Base-by-base conservation (phyloP, 1,284 basidiomycete genomes). In the Rhodotorula glutinis region DNA sequence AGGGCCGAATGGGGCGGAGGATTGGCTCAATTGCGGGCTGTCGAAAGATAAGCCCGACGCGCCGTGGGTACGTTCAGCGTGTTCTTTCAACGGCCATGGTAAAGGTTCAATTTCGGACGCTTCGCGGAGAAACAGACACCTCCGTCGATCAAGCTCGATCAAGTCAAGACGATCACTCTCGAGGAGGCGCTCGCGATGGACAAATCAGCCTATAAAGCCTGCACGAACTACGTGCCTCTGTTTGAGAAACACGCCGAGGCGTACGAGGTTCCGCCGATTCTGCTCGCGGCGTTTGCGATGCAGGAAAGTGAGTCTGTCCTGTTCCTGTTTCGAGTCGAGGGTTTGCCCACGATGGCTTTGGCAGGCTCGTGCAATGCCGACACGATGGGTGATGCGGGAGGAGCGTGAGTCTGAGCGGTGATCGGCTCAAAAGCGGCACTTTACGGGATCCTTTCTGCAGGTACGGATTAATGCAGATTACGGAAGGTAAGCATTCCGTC, bases 261-360 rank as follows among this genome's bases (percentile, higher is more conserved):
- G 76, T 81, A 79, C 64, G 79, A 81, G 69, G 79, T 69, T 57
- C 61, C 29, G 62, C 78, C 89, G 9, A 88, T 91, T 75, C 79
- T 94, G 72, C 79, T 93, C 53, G 90, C 91, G 9, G 84, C 90
- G 0, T 88, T 94, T 69, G 90, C 91, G 49, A 88, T 93, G 88
- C 87, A 88, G 77, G 88, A 89, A 79, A 86, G 85, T 52, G 81
- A 83, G 55, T 44, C 11, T 19, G 9, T 11, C 27, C 43, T 49
- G 17, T 16, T 41, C 23, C 10, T n/a, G 19, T n/a, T 3, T 33
- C 2, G 27, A 33, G 9, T 16, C 16, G 40, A 56, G n/a, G 54
- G 25, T 14, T 13, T 8, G 46, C 21, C 4, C 33, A 11, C 23
- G 16, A 41, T 8, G n/a, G 11, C 11, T 16, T 27, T 11, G 25